phyloP scores from a whole-genome alignment of 768 basidiomycete genomes.

The Krasilnikovozyma curviuscula region DNA sequence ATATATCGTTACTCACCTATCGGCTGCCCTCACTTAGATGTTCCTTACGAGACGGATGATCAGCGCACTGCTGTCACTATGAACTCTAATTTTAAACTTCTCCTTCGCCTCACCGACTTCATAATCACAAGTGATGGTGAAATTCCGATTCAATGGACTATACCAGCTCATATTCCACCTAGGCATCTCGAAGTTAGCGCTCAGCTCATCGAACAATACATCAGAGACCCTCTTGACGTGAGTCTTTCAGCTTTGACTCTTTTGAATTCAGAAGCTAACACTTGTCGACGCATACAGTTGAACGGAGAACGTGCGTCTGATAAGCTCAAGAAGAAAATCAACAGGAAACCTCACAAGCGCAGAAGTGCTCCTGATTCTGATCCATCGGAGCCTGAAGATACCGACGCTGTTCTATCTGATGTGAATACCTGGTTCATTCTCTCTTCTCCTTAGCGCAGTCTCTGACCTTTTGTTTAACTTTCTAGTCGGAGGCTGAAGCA shows the following conservation, averaged over 20 bases:
- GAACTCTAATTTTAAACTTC: slow-evolving; percentile 58
- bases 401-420: background rate
- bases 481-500: slow-evolving; percentile 33
- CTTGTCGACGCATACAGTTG: slow-evolving; percentile 22
- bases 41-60: slow-evolving; percentile 56
- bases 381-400: background rate
- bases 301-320: slow-evolving; percentile 50
- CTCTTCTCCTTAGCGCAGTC: too few relatives aligned
- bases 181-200: slow-evolving; percentile 47
- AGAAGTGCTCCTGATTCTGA: background rate
- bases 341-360: background rate
- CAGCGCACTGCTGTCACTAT: slow-evolving; percentile 56
- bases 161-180: slow-evolving; percentile 52
- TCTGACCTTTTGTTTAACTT: too few relatives aligned
- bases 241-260: background rate
- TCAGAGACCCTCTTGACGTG: slow-evolving; percentile 53
- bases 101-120: slow-evolving; percentile 65
- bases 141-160: slow-evolving; percentile 42
- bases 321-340: slow-evolving; percentile 49
- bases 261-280: background rate
- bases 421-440: too few relatives aligned
- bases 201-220: slow-evolving; percentile 63
- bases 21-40: slow-evolving; percentile 32
- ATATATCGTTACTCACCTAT: background rate
- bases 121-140: slow-evolving; percentile 36